A percentile compares a stretch with the other conserved stretches of the same genome.
phyloP scores from a whole-genome alignment of 768 basidiomycete species.

The Crucibulum laeve region DNA sequence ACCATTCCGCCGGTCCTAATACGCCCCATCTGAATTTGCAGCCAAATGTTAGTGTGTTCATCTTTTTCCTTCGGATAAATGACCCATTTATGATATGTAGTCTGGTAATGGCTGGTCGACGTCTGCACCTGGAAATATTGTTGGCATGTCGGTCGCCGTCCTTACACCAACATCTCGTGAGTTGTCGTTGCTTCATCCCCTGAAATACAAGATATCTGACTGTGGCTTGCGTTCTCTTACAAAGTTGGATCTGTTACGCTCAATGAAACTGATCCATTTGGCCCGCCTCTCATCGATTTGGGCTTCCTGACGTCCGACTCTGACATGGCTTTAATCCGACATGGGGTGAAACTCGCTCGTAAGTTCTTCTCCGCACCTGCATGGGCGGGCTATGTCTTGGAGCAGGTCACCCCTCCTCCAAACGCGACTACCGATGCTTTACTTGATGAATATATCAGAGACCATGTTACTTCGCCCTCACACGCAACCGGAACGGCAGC shows the following conservation, averaged over 20 bases:
- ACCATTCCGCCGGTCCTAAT: slow-evolving; percentile 8
- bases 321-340: slow-evolving; percentile 17
- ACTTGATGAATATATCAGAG: slow-evolving; percentile 14
- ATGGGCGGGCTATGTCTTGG: slow-evolving; percentile 17
- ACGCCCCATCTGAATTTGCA: slow-evolving; percentile 8
- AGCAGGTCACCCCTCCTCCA: slow-evolving; percentile 5
- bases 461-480: slow-evolving; percentile 9
- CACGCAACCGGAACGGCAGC: slow-evolving; percentile 22
- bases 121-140: background rate
- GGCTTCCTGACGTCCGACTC: slow-evolving; percentile 29
- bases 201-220: background rate
- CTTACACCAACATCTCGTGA: slow-evolving; percentile 1
- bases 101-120: background rate
- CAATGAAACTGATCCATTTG: slow-evolving; percentile 35
- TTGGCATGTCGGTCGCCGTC: background rate
- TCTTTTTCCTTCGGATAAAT: background rate
- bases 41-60: slow-evolving; percentile 2
- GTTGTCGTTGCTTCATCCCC: background rate
- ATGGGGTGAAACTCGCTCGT: slow-evolving; percentile 10
- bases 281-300: slow-evolving; percentile 39
- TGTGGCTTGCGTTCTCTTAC: background rate
- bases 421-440: slow-evolving; percentile 13
- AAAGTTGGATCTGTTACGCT: slow-evolving; percentile 24
- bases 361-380: slow-evolving; percentile 13
- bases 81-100: background rate